phyloP scores from a whole-genome alignment of 1,284 basidiomycete species.

The Phellinidium pouzarii region DNA sequence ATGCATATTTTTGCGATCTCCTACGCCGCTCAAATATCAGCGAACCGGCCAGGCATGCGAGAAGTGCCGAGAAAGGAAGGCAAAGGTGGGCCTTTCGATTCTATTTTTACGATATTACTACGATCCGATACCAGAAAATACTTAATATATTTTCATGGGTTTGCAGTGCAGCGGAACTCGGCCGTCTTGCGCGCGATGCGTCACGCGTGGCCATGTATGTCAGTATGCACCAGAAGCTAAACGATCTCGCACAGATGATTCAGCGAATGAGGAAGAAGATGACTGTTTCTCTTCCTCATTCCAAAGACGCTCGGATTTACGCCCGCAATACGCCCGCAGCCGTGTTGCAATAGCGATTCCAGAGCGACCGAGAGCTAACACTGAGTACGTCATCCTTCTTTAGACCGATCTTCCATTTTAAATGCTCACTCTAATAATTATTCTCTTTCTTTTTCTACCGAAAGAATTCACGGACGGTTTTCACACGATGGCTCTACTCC shows the following conservation, averaged over 20 bases:
- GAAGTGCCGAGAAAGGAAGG: slow-evolving; percentile 40
- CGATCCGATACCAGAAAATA: too few relatives aligned
- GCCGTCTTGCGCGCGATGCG: slow-evolving; percentile 35
- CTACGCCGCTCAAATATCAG: slow-evolving; percentile 35
- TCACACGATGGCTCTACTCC: neutral
- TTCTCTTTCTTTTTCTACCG: neutral
- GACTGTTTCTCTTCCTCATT: neutral
- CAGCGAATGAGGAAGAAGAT: neutral
- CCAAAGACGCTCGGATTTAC: neutral
- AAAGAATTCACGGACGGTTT: neutral
- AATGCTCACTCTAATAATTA: neutral
- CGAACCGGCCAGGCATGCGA: slow-evolving; percentile 38
- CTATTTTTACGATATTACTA: too few relatives aligned
- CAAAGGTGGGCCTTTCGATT: slow-evolving; percentile 30
- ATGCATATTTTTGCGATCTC: slow-evolving; percentile 37
- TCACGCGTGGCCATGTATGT: slow-evolving; percentile 33
- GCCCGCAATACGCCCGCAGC: neutral
- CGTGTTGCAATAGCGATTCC: neutral
- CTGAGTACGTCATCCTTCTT: slow-evolving; percentile 12
- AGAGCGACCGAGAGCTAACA: slow-evolving; percentile 12
- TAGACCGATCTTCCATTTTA: neutral
- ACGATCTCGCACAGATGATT: neutral
- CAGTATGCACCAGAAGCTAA: slow-evolving; percentile 31
- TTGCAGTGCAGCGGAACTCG: slow-evolving; percentile 36
- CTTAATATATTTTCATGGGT: neutral